Conservation (phyloP, 2,329 filamentous ascomycete species). For the Alternaria infectoria region DNA sequence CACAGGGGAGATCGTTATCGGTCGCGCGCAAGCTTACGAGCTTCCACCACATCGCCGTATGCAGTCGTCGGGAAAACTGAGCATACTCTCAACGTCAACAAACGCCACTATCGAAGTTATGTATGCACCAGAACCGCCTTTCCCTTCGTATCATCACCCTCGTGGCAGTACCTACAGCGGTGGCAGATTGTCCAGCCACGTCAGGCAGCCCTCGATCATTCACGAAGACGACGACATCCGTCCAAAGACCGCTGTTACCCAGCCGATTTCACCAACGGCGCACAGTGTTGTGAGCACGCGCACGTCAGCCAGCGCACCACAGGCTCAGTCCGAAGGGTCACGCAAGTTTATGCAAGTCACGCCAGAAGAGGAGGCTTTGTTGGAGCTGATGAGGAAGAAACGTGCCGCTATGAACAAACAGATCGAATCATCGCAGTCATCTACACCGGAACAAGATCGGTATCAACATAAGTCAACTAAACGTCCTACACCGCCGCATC, state of each 20-base stretch:
- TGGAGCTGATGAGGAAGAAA: conserved; percentile 59
- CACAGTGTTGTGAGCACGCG: conserved; percentile 38
- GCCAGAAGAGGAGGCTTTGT: conserved; percentile 56
- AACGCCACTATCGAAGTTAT: conserved; percentile 50
- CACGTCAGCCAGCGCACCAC: conserved; percentile 45
- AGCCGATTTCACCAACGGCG: conserved; percentile 32
- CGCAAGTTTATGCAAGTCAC: conserved; percentile 56
- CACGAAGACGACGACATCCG: conserved; percentile 42
- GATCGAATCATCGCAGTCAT: conserved; percentile 46
- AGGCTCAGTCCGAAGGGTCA: conserved; percentile 33
- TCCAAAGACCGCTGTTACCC: conserved; percentile 34
- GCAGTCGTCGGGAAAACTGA: conserved; percentile 41
- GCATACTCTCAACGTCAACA: conserved; percentile 43
- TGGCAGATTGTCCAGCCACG: conserved; percentile 38
- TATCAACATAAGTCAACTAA: conserved; percentile 26
- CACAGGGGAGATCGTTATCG: conserved; percentile 45
- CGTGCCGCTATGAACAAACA: conserved; percentile 54
- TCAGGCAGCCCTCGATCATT: conserved; percentile 48
- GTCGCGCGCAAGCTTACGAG: conserved; percentile 47
- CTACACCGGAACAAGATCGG: conserved; percentile 43
- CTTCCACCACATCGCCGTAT: conserved; percentile 34
- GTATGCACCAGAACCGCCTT: conserved; percentile 42
- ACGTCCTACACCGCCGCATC: conserved; percentile 12
- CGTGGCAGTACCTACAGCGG: conserved; percentile 25
- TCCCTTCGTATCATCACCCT: conserved; percentile 25